Evolutionary conservation across 805 yeast species (phyloP), one percentile per base, ranked within the genome.

Genomic region (Naumovozyma castellii): DNA sequence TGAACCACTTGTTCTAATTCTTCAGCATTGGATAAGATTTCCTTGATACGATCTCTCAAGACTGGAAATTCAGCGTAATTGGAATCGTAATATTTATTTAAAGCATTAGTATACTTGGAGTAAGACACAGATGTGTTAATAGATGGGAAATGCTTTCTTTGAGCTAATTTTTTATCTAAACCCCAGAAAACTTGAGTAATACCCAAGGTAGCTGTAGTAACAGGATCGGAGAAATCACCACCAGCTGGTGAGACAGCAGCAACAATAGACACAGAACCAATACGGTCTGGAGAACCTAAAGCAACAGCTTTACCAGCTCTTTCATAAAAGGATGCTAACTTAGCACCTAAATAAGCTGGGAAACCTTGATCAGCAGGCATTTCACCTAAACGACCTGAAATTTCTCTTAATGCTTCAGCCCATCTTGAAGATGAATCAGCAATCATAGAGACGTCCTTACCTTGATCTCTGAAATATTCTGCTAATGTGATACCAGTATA

Each of bases 311-410:
- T 86, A 71, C 99, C 99, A 35, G 99, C 99, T 73, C 99, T 86
- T 72, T 92, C 99, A 68, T 92, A 92, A 78, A 92, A 92, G 41
- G 97, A 90, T 42, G 99, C 97, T 57, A 92, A 76, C 65, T 92
- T 92, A 39, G 99, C 96, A 72, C 98, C 98, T 65, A 92, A 75
- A 65, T 92, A 92, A 38, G 99, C 99, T 46, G 99, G 99, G 92
- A 88, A 92, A 74, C 99, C 99, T 74, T 94, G 98, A 70, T 92
- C 99, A 46, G 99, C 99, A 63, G 99, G 99, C 99, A 92, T 92
- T 75, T 92, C 99, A 70, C 98, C 99, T 65, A 92, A 75, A 77
- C 99, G 94, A 77, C 99, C 99, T 39, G 97, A 88, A 65, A 92
- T 83, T 76, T 92, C 99, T 81, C 99, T 88, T 64, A 92, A 76